phyloP scores from a whole-genome alignment of 352 stramenopile genomes.

The Pythium guiyangense region DNA sequence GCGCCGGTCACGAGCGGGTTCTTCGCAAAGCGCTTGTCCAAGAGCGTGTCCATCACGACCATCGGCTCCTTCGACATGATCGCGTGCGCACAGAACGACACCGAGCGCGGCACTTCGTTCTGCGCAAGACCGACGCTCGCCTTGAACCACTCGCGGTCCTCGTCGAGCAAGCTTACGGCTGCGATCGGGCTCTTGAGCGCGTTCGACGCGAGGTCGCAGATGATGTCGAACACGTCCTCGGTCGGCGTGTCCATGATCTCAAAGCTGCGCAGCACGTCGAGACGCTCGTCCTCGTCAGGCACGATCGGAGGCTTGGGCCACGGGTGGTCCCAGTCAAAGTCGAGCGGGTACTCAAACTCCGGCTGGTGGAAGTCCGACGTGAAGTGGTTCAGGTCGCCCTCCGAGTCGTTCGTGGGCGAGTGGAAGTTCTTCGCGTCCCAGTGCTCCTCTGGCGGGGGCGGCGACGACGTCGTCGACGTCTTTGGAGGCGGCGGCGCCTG shows the following conservation, averaged over 20 bases:
- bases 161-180: conserved; percentile 77
- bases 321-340: conserved; percentile 87
- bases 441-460: conserved; percentile 42
- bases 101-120: conserved; percentile 83
- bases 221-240: conserved; percentile 88
- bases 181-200: conserved; percentile 85
- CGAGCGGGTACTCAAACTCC: conserved; percentile 83
- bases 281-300: conserved; percentile 55
- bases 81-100: conserved; percentile 83
- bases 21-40: conserved; percentile 85
- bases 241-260: conserved; percentile 86
- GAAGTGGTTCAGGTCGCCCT: conserved; percentile 71
- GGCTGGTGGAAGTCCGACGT: conserved; percentile 73
- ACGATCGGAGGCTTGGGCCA: conserved; percentile 83
- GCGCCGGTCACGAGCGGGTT: conserved; percentile 81
- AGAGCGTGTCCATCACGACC: conserved; percentile 84
- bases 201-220: conserved; percentile 84
- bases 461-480: conserved; percentile 35
- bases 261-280: conserved; percentile 76
- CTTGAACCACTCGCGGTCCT: conserved; percentile 88
- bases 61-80: conserved; percentile 89
- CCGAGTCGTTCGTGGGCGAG: conserved; percentile 74
- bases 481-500: conserved; percentile 43
- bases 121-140: conserved; percentile 79
- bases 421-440: conserved; percentile 84